Base-by-base conservation (phyloP, 202 grass and related monocot species). In the Miscanthus sacchariflorus region DNA sequence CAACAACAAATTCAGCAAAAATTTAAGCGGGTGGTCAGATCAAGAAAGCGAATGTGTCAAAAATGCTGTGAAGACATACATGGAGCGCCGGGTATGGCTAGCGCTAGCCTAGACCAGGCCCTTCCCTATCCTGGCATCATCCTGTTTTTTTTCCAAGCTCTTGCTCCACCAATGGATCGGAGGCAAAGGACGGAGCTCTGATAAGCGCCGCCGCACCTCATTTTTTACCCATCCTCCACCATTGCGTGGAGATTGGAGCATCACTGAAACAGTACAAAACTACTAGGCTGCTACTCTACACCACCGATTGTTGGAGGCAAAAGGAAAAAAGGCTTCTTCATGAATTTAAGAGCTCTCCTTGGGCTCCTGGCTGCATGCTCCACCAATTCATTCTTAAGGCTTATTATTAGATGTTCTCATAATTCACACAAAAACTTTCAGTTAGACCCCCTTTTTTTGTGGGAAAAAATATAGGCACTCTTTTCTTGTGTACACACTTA, bases 21-120 rank as follows among this genome's bases (percentile, higher is more conserved):
- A 76, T 11, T 67, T 76, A 84, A 67, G 83, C 58, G 38, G 83
- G 58, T 84, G 56, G 82, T 76, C 67, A 84, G 58, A 3, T 15
- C 12, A 33, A 33, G 5, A 68, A 12, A 27, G 21, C 3, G 38
- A 18, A 27, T 38, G 19, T 19, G 39, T 84, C n/a, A 27, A 68
- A 27, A 9, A 25, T 65, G 23, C 12, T 65, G 23, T 27, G n/a
- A 10, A 65, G 59, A 25, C 59, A 64, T 64, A 64, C 48, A 4
- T 1, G 33, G 33, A 61, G 54, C 54, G 18, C 18, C 56, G 19
- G 21, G 21, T 14, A 5, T 54, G 8, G 56, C 21, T 61, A 50
- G 48, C 15, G 56, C 21, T 61, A 50, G 48, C 15, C 15, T 21
- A 59, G 54, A 21, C 52, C 18, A n/a, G 54, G 54, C 58, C 58